Evolutionary conservation across 768 basidiomycete species (phyloP).

Genomic region (Macrolepiota dolichaula): DNA sequence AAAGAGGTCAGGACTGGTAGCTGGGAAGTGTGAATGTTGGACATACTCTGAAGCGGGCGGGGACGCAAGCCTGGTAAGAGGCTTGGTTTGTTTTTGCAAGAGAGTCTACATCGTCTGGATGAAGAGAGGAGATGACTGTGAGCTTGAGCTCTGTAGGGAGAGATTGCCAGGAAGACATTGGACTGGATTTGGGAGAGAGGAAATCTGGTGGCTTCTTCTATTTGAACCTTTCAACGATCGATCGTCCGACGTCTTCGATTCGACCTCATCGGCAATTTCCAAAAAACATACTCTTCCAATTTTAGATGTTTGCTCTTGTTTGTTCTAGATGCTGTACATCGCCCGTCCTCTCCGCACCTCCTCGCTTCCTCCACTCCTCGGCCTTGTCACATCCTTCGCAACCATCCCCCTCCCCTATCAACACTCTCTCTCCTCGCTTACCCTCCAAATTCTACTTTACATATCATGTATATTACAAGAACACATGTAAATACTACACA

Average conservation of each 20-base stretch:
- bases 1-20: conserved; percentile 14
- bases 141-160: conserved; percentile 70
- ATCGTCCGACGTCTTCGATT: conserved; percentile 32
- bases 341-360: conserved; percentile 11
- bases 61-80: conserved; percentile 54
- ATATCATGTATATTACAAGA: not conserved
- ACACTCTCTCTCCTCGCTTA: no score
- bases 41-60: conserved; percentile 56
- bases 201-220: conserved; percentile 2
- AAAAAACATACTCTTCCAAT: conserved; percentile 15
- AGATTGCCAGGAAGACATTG: conserved; percentile 40
- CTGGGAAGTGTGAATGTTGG: not conserved
- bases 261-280: conserved; percentile 28
- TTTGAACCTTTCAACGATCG: conserved; percentile 9
- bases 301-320: conserved; percentile 14
- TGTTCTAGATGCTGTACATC: conserved; percentile 13
- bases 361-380: not conserved
- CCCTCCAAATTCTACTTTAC: no score
- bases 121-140: conserved; percentile 49
- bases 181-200: conserved; percentile 10
- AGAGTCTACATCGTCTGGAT: conserved; percentile 36
- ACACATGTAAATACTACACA: no score
- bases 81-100: conserved; percentile 47
- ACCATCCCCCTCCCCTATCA: not conserved
- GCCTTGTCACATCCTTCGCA: not conserved